Percentiles rank a stretch among this genome's conserved stretches.
Conservation (phyloP, 164 flowering plant species). For the Pachysandra terminalis region DNA sequence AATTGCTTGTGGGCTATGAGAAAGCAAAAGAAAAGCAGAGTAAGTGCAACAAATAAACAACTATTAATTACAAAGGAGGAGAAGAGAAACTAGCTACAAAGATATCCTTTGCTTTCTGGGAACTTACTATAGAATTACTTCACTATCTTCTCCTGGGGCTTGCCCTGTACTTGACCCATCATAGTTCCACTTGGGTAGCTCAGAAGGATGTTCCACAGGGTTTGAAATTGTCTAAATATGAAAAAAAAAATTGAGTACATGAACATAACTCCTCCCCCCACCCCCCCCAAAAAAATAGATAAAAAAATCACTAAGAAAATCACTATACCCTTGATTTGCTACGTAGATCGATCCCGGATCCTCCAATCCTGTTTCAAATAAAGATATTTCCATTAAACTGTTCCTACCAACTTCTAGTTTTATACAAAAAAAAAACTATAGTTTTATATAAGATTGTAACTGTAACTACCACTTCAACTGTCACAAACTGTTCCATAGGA, state of each 20-base stretch:
- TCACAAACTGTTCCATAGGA: not conserved
- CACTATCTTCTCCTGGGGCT: conserved; percentile 99
- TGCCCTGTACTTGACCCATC: conserved; percentile 99
- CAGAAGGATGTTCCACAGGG: conserved; percentile 84
- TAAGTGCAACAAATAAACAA: not conserved
- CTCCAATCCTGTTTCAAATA: conserved; percentile 42
- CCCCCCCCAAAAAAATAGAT: not conserved
- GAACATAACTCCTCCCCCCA: no score
- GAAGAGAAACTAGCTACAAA: not conserved
- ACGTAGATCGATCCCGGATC: conserved; percentile 41
- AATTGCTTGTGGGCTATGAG: conserved; percentile 86
- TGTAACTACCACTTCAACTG: not conserved
- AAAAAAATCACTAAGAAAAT: not conserved
- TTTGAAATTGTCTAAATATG: conserved; percentile 64
- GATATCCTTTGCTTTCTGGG: not conserved
- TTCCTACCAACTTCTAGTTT: no score
- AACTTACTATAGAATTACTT: conserved; percentile 94
- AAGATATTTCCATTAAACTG: not conserved
- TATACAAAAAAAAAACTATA: no score
- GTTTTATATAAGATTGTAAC: no score
- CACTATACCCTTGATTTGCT: conserved; percentile 42
- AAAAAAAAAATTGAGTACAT: not conserved
- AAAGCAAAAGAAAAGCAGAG: not conserved
- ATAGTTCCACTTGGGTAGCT: conserved; percentile 98
- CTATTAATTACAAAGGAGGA: no score